phyloP scores from a whole-genome alignment of 176 grass and related monocot genomes.

The Melocanna baccifera region DNA sequence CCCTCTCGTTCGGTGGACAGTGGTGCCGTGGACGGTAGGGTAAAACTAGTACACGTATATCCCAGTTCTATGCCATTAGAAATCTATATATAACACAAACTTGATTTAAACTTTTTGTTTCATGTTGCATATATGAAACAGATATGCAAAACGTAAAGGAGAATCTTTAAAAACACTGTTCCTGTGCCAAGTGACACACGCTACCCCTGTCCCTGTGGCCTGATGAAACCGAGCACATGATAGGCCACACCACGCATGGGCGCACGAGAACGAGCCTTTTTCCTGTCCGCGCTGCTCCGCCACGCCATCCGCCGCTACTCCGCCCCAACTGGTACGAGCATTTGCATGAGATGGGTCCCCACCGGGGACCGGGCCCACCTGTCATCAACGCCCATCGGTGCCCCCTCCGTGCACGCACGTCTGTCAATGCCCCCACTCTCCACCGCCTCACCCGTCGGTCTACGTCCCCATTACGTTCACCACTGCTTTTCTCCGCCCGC shows the following conservation, averaged over 20 bases:
- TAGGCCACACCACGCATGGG: background rate
- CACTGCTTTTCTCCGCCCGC: conserved; percentile 19
- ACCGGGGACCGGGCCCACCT: background rate
- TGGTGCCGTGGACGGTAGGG: too few relatives aligned
- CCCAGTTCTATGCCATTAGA: too few relatives aligned
- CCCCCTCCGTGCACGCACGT: conserved; percentile 47
- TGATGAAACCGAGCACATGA: rapidly evolving
- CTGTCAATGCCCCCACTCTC: conserved; percentile 42
- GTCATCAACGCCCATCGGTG: conserved; percentile 44
- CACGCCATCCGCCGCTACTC: conserved; percentile 30
- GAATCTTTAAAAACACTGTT: background rate
- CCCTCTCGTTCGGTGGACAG: too few relatives aligned
- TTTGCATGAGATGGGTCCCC: conserved; percentile 29
- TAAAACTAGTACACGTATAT: too few relatives aligned
- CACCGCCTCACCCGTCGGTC: conserved; percentile 40
- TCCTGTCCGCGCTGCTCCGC: background rate
- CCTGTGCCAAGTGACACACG: too few relatives aligned
- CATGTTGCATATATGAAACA: background rate
- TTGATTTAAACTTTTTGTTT: background rate
- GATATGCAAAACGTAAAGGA: background rate
- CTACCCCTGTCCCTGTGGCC: background rate
- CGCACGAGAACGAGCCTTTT: background rate
- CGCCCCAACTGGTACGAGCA: conserved; percentile 3
- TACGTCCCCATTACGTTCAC: conserved; percentile 31
- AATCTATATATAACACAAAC: too few relatives aligned